Conservation (phyloP, 129 eudicot genomes). For the Chrysanthemum seticuspe region DNA sequence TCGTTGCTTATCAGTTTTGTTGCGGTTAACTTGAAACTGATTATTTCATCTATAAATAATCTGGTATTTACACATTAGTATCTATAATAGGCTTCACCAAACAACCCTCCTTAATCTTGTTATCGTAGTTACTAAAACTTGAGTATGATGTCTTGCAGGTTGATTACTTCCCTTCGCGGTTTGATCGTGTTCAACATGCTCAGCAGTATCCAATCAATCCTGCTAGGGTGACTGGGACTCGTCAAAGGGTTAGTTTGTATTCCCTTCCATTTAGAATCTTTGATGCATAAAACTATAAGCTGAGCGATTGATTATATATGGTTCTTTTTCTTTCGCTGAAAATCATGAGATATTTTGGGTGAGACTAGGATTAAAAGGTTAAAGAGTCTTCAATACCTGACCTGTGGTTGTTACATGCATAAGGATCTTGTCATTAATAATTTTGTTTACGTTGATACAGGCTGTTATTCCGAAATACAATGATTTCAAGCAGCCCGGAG, state of each 20-base stretch:
- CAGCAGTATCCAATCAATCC: constrained; percentile 53
- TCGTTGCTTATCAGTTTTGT: no score
- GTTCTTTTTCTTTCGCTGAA: no score
- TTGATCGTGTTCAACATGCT: constrained; percentile 58
- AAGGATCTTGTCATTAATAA: not conserved
- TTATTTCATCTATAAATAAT: no score
- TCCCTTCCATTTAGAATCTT: no score
- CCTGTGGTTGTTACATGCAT: not conserved
- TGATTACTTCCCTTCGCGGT: constrained; percentile 66
- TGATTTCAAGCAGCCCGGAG: constrained; percentile 78
- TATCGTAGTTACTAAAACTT: not conserved
- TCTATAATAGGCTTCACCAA: no score
- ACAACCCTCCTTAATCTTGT: not conserved
- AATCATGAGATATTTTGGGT: no score
- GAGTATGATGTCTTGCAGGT: constrained; percentile 27
- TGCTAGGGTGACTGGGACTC: constrained; percentile 38
- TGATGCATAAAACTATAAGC: not conserved
- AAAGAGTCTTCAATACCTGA: no score
- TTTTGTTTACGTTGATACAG: constrained; percentile 27
- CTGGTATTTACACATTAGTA: no score
- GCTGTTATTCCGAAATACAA: constrained; percentile 53
- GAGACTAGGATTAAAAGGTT: no score
- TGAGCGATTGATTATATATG: no score
- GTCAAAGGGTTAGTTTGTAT: constrained; percentile 48
- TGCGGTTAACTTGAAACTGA: no score